Evolutionary conservation across 257 asterid species (phyloP).

Genomic region (Datura wrightii): DNA sequence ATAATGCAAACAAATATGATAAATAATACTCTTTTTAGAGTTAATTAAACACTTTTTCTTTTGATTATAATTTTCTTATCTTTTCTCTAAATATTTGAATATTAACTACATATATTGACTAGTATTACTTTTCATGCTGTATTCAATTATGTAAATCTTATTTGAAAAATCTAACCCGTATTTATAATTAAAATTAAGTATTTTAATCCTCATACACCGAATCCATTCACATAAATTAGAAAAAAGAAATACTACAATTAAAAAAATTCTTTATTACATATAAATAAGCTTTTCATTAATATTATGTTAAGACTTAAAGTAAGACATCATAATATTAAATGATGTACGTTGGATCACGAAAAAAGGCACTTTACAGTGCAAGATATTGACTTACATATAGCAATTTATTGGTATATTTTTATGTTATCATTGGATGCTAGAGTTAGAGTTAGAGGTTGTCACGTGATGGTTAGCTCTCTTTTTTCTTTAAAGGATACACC

Average conservation of each 20-base stretch:
- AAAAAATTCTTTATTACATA: background rate
- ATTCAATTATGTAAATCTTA: background rate
- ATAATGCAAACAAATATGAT: background rate
- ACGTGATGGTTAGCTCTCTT: background rate
- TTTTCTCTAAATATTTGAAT: background rate
- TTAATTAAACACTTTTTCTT: background rate
- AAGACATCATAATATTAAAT: background rate
- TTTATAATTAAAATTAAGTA: background rate
- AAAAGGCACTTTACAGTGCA: background rate
- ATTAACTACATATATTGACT: background rate
- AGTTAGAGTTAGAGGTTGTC: background rate
- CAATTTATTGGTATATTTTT: background rate
- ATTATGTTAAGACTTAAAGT: background rate
- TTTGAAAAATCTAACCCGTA: background rate
- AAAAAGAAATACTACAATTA: background rate
- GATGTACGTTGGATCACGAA: background rate
- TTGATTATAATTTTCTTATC: background rate
- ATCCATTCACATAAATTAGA: background rate
- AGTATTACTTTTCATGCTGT: no score
- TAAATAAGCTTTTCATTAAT: background rate
- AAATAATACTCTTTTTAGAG: background rate
- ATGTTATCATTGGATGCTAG: background rate
- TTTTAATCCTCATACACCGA: background rate
- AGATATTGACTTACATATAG: background rate
- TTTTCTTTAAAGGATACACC: background rate